phyloP scores from a whole-genome alignment of 139 green algal genomes.

The Desmodesmus armatus region DNA sequence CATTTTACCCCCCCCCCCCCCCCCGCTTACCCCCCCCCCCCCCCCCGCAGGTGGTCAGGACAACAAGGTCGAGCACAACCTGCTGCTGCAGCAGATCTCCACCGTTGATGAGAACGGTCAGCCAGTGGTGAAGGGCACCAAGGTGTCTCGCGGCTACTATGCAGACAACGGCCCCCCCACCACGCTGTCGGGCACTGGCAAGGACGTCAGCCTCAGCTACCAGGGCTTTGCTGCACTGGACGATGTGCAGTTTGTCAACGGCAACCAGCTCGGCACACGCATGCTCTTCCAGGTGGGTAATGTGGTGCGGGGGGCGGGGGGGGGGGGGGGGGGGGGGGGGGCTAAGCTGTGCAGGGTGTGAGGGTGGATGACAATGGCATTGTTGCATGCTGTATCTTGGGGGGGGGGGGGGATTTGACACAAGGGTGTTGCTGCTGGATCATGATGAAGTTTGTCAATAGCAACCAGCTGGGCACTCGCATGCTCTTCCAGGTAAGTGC shows the following conservation, averaged over 20 bases:
- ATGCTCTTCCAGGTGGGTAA: constrained; percentile 64
- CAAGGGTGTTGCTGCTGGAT: too few species aligned
- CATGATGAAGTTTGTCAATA: constrained; percentile 75
- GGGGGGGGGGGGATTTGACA: too few species aligned
- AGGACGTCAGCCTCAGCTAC: constrained; percentile 75
- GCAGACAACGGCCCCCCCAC: constrained; percentile 89
- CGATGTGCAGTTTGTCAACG: constrained; percentile 73
- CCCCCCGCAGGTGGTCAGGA: constrained; percentile 57
- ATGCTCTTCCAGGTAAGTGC: constrained; percentile 64
- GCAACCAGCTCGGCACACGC: constrained; percentile 70
- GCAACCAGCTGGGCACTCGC: constrained; percentile 70
- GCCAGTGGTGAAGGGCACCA: constrained; percentile 59
- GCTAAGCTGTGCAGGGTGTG: too few species aligned
- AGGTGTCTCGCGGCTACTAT: constrained; percentile 48
- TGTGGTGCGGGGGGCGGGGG: too few species aligned
- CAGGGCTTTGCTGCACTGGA: constrained; percentile 67
- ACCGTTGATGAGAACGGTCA: constrained; percentile 80
- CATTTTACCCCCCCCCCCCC: not conserved
- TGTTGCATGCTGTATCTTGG: too few species aligned
- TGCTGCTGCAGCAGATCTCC: constrained; percentile 86
- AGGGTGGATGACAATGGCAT: too few species aligned
- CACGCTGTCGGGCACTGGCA: constrained; percentile 82
- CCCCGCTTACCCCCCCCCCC: not conserved
- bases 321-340: too few species aligned
- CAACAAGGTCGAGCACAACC: constrained; percentile 67